A percentile compares a stretch with the other conserved stretches of the same genome.
phyloP scores from a whole-genome alignment of 1,284 basidiomycete genomes.

The Golubevia pallescens region DNA sequence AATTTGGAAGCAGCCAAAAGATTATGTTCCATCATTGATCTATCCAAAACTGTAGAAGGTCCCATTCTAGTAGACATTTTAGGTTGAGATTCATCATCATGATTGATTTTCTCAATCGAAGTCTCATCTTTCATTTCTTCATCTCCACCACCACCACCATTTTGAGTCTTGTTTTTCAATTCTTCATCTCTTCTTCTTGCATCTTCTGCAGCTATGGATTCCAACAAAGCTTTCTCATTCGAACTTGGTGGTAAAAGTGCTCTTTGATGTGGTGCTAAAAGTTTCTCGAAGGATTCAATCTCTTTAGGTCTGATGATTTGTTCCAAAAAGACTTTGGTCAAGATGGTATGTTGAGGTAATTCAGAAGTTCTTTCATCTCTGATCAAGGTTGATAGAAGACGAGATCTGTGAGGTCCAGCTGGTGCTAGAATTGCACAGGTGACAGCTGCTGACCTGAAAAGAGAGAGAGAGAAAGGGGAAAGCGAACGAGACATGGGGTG shows the following conservation, averaged over 20 bases:
- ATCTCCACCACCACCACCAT: conserved; percentile 43
- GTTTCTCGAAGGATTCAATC: conserved; percentile 84
- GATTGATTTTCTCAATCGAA: too few relatives aligned
- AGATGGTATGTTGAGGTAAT: conserved; percentile 82
- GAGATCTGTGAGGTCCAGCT: conserved; percentile 90
- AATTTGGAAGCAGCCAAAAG: conserved; percentile 85
- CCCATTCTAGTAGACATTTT: too few relatives aligned
- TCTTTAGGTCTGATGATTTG: conserved; percentile 89
- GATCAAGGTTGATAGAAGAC: conserved; percentile 87
- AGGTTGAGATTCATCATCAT: too few relatives aligned
- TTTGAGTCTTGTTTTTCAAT: conserved; percentile 64
- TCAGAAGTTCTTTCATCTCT: conserved; percentile 86
- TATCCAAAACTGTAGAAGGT: conserved; percentile 94
- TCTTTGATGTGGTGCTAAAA: conserved; percentile 87
- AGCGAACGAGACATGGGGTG: too few relatives aligned
- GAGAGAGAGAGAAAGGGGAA: not conserved
- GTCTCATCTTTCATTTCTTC: too few relatives aligned
- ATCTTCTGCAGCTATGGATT: conserved; percentile 70
- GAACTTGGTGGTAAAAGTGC: conserved; percentile 74
- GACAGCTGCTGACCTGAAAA: conserved; percentile 79
- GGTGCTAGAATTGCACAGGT: conserved; percentile 96
- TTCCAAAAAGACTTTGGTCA: conserved; percentile 96
- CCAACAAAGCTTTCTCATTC: conserved; percentile 13
- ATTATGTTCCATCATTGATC: conserved; percentile 98
- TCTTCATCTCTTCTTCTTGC: conserved; percentile 68